Conservation (phyloP, 2,329 filamentous ascomycete species). For the Harringtonia aguacate region DNA sequence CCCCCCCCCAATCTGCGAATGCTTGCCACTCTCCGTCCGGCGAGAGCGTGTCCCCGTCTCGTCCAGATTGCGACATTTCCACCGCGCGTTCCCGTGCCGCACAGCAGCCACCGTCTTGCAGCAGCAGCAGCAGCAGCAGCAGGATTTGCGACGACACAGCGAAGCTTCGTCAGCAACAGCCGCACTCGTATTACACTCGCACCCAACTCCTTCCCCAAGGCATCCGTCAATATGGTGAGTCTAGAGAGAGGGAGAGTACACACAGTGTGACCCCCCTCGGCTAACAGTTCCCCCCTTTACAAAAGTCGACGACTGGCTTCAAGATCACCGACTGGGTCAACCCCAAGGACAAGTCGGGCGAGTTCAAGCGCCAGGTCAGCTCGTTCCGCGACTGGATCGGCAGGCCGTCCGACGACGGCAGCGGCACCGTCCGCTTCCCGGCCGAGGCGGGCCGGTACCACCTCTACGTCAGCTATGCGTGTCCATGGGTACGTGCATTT, state of each 20-base stretch:
- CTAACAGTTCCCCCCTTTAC: background rate
- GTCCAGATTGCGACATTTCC: too few species aligned
- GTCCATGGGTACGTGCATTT: conserved; percentile 58
- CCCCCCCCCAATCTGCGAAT: too few species aligned
- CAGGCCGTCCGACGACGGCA: conserved; percentile 48
- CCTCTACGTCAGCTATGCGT: conserved; percentile 89
- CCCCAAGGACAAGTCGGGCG: conserved; percentile 66
- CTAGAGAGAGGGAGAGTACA: background rate
- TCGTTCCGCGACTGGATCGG: conserved; percentile 69
- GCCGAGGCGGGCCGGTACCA: conserved; percentile 87
- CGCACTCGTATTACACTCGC: too few species aligned
- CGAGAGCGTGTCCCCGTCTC: too few species aligned
- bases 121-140: background rate
- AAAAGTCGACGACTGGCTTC: conserved; percentile 9
- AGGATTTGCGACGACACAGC: background rate
- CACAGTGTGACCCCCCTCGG: too few species aligned
- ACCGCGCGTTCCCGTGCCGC: too few species aligned
- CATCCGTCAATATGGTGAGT: conserved; percentile 5
- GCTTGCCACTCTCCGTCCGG: too few species aligned
- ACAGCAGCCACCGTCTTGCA: too few species aligned
- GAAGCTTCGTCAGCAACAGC: background rate
- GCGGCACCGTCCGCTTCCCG: conserved; percentile 59
- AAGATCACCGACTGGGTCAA: conserved; percentile 76
- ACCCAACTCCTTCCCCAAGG: background rate
- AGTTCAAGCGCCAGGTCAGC: conserved; percentile 84